Evolutionary conservation across 176 grass and related monocot species (phyloP).

Genomic region (Poa pratensis): DNA sequence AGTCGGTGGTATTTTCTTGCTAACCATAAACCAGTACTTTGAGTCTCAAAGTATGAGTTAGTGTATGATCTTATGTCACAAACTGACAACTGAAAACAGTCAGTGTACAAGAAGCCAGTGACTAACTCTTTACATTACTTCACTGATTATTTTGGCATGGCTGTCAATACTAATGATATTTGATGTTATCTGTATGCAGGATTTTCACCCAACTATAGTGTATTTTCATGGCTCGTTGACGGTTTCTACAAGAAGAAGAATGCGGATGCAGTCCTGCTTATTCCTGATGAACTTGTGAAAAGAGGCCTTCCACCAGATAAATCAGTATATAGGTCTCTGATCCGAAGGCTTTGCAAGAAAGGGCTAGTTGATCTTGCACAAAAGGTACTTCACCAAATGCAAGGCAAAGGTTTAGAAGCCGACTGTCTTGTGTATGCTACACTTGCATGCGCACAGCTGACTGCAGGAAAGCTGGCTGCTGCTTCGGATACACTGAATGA

Average conservation of each 20-base stretch:
- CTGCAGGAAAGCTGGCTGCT: slow-evolving; percentile 44
- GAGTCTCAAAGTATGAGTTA: no score
- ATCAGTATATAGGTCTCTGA: slow-evolving; percentile 74
- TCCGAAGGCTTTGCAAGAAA: slow-evolving; percentile 84
- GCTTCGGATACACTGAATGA: slow-evolving; percentile 54
- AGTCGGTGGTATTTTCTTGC: not conserved
- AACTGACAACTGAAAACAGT: not conserved
- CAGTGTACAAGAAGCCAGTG: not conserved
- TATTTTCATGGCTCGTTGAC: slow-evolving; percentile 87
- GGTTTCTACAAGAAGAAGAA: slow-evolving; percentile 68
- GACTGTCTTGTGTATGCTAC: slow-evolving; percentile 69
- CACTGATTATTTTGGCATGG: not conserved
- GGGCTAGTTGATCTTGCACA: slow-evolving; percentile 68
- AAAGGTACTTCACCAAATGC: slow-evolving; percentile 64
- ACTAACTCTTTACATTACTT: not conserved
- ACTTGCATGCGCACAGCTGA: slow-evolving; percentile 73
- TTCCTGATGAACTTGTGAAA: slow-evolving; percentile 74
- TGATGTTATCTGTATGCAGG: slow-evolving; percentile 30
- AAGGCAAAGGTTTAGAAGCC: slow-evolving; percentile 55
- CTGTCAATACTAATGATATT: slow-evolving; percentile 12
- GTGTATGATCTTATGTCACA: not conserved
- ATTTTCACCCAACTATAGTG: slow-evolving; percentile 66
- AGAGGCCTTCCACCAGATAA: slow-evolving; percentile 68
- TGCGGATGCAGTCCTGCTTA: slow-evolving; percentile 57
- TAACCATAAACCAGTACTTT: not conserved